Conservation (phyloP, 2,329 filamentous ascomycete genomes). For the Ceratocystis papillata region DNA sequence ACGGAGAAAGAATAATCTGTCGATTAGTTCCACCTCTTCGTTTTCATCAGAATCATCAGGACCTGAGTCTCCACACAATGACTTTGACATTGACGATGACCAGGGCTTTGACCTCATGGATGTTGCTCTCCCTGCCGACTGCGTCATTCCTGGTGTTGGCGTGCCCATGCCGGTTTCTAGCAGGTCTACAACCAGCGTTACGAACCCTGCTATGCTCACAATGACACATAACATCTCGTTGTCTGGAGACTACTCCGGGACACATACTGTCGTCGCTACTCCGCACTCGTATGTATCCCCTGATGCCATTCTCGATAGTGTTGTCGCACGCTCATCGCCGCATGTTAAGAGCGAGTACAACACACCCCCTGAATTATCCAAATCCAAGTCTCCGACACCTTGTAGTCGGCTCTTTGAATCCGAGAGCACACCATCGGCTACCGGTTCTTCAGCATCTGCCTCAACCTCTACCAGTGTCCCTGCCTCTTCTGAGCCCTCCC, state of each 20-base stretch:
- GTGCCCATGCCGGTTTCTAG: constrained; percentile 16
- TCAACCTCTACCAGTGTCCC: neutral
- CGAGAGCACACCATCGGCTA: constrained; percentile 30
- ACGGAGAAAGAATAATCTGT: constrained; percentile 45
- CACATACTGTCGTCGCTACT: constrained; percentile 28
- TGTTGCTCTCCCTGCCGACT: constrained; percentile 29
- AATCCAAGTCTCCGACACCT: constrained; percentile 47
- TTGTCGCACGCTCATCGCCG: constrained; percentile 27
- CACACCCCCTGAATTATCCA: constrained; percentile 50
- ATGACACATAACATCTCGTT: constrained; percentile 27
- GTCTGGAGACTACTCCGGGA: constrained; percentile 8
- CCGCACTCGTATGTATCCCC: constrained; percentile 40
- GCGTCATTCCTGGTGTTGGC: constrained; percentile 23
- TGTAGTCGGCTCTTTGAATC: constrained; percentile 39
- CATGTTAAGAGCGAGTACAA: constrained; percentile 42
- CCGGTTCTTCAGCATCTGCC: constrained; percentile 23
- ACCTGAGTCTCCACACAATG: constrained; percentile 42
- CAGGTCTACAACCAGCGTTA: neutral
- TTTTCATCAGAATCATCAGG: constrained; percentile 44
- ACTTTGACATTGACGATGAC: constrained; percentile 38
- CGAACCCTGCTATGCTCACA: constrained; percentile 28
- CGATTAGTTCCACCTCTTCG: constrained; percentile 38
- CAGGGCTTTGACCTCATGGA: constrained; percentile 39
- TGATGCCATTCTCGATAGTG: constrained; percentile 35
- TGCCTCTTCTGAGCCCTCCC: constrained; percentile 33